Evolutionary conservation across 1,284 basidiomycete species (phyloP), one percentile per base, ranked within the genome.

Genomic region (Apiotrichum mycotoxinovorans): DNA sequence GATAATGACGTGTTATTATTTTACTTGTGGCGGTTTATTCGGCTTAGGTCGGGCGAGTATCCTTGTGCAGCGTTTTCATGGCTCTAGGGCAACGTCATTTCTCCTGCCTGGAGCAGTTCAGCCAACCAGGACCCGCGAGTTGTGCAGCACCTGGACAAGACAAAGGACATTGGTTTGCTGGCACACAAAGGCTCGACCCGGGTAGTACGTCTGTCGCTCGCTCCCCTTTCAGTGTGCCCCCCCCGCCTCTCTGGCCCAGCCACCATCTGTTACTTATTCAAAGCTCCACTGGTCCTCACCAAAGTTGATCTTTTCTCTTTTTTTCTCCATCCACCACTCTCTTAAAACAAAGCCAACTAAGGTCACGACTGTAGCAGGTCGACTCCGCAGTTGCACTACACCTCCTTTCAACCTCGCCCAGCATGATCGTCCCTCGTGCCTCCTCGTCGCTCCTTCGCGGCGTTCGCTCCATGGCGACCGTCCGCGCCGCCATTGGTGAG

Each of bases 401-500:
- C 38, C 54, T n/a, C 47, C 20, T 33, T 35, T 43, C 40, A 25
- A 8, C 20, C 18, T 14, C 12, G 33, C 50, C 37, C 58, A 60
- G 25, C 58, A 74, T 73, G 71, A 62, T 65, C 38, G 57, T 66
- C 26, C 65, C 68, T 30, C 70, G 71, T 38, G 60, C 66, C 45
- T 54, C 69, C 37, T 52, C 60, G 26, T 62, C 68, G 42, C 58
- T 66, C 56, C 57, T 64, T 42, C 66, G 68, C 51, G 68, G 66
- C 52, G 69, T 45, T 63, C 65, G 67, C 52, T 67, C 69, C 22
- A 70, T 72, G 67, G 73, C 73, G 46, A 73, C 73, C 52, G 70
- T 74, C 52, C 61, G 67, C 46, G 66, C 66, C 20, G 57, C 60
- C 23, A 94, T 95, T 68, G 91, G 91, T 61, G 89, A 91, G 75